These are phyloP conservation scores for Pelomyxa schiedti DNA, from an alignment of 78 protist genomes.

Conservation along the genomic window DNA sequence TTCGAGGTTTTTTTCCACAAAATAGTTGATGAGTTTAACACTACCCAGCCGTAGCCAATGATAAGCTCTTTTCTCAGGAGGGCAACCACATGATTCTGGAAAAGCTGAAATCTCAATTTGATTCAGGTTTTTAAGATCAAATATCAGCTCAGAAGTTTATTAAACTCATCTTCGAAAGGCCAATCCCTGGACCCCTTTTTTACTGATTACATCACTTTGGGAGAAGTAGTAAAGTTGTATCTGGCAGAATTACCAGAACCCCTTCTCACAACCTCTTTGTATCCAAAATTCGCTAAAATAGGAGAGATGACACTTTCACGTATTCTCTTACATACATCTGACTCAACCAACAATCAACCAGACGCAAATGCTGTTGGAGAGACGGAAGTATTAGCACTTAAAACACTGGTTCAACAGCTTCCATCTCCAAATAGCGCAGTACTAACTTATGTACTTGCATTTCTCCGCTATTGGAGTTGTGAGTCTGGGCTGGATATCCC, in stretches of 20 bases:
- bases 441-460: background rate
- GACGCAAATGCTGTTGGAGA: background rate
- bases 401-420: background rate
- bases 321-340: too few relatives aligned
- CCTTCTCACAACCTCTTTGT: background rate
- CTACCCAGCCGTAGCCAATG: too few relatives aligned
- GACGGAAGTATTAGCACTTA: background rate
- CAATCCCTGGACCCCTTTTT: too few relatives aligned
- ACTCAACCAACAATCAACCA: background rate
- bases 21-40: too few relatives aligned
- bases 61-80: too few relatives aligned
- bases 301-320: too few relatives aligned
- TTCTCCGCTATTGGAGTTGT: background rate
- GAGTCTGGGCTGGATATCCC: background rate
- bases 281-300: background rate
- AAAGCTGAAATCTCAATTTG: background rate
- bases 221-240: background rate
- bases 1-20: too few relatives aligned
- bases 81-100: too few relatives aligned
- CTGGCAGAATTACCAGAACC: background rate
- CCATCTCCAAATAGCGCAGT: background rate
- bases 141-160: too few relatives aligned
- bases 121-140: too few relatives aligned
- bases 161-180: too few relatives aligned
- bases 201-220: too few relatives aligned